Evolutionary conservation across 331 rosid genomes (phyloP), one percentile per base, ranked within the genome.

Genomic region (Quercus tomentella): DNA sequence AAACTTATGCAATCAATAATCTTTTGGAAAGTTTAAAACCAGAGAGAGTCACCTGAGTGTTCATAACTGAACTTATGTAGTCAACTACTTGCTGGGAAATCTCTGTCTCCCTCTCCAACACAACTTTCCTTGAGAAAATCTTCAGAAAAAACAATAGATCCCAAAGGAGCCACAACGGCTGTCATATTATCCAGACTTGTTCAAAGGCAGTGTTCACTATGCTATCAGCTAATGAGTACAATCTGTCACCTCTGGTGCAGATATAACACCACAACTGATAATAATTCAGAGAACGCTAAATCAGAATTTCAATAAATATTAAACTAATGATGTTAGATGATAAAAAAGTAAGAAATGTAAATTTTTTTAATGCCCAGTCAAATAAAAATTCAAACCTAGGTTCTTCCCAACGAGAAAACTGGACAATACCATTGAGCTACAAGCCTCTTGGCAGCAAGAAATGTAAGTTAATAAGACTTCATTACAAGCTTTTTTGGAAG

Each of bases 241-340:
- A 80, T 95, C 97, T 79, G 96, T 91, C 86, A 91, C 90, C 76
- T 93, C 99, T 3, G 98, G 99, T 45, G 85, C 87, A 74, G 98
- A 88, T 91, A 89, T 89, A 82, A 95, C 92, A 69, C 99, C 98
- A 76, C 83, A 91, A 65, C 97, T 90, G 90, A 74, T 22, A 58
- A 76, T 35, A 81, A 10, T 79, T 83, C 79, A 82, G 74, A 31
- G 61, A 51, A 74, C 82, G 72, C 61, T 60, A 80, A 76, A 85
- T 86, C 67, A 90, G 78, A 61, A 83, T 68, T 79, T 67, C 66
- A 52, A 70, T 33, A 77, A 75, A 17, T 30, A 31, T 28, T 6
- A 35, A 72, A 73, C 16, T 23, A 20, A 79, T 15, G 67, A 76
- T 49, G 4, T 3, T 28, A 49, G 51, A 54, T 35, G 28, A 17